Evolutionary conservation across 1,284 basidiomycete species (phyloP).

Genomic region (Ustilago shanxiensis): DNA sequence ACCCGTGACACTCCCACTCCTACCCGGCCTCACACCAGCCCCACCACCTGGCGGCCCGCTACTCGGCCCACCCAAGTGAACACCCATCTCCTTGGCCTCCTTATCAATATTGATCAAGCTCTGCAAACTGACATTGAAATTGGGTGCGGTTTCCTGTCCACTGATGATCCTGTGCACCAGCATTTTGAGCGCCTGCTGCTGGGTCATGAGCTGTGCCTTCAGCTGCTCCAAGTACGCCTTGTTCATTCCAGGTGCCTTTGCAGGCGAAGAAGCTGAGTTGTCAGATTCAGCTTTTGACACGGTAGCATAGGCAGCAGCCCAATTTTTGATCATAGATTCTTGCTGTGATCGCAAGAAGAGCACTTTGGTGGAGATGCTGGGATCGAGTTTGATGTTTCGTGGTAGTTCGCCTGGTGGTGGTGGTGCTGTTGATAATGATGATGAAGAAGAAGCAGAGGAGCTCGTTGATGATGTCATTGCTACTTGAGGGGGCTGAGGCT

Average conservation of each 20-base stretch:
- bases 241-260: slow-evolving; percentile 41
- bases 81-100: slow-evolving; percentile 60
- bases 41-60: slow-evolving; percentile 8
- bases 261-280: not conserved
- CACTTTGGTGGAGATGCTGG: slow-evolving; percentile 45
- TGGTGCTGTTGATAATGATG: slow-evolving; percentile 3
- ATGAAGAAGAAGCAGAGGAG: not conserved
- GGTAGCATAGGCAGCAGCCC: slow-evolving; percentile 36
- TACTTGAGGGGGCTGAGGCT: slow-evolving; percentile 8
- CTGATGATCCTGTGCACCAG: slow-evolving; percentile 46
- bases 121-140: slow-evolving; percentile 56
- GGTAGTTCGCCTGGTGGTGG: slow-evolving; percentile 11
- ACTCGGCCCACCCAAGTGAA: slow-evolving; percentile 55
- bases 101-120: slow-evolving; percentile 61
- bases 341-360: slow-evolving; percentile 59
- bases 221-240: slow-evolving; percentile 54
- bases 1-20: slow-evolving; percentile 32
- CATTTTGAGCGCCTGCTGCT: slow-evolving; percentile 56
- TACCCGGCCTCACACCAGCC: slow-evolving; percentile 13
- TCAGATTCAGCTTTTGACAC: slow-evolving; percentile 25
- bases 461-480: not conserved
- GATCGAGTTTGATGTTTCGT: slow-evolving; percentile 48
- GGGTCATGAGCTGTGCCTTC: slow-evolving; percentile 52
- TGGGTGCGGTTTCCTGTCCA: slow-evolving; percentile 41
- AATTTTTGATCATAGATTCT: slow-evolving; percentile 61